phyloP scores from a whole-genome alignment of 805 yeast species.

The Yamadazyma philogaea region DNA sequence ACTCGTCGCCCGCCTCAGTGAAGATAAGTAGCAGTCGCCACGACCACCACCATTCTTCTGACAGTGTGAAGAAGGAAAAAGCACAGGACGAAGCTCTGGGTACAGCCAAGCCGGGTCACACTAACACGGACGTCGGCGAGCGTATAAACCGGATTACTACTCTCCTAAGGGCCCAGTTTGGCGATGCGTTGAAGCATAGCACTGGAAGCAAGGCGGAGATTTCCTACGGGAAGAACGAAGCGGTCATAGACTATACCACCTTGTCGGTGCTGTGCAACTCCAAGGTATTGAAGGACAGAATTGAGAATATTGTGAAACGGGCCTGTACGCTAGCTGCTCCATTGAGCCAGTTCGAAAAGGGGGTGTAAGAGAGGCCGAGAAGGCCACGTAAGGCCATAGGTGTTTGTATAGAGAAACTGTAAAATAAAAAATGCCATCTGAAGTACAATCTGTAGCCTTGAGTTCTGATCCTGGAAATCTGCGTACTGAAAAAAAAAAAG shows the following conservation, averaged over 20 bases:
- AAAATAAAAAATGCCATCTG: slow-evolving; percentile 4
- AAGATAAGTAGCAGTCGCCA: slow-evolving; percentile 70
- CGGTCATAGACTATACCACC: slow-evolving; percentile 60
- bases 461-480: too few relatives aligned
- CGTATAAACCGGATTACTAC: slow-evolving; percentile 51
- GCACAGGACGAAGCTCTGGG: not conserved
- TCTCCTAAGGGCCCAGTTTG: slow-evolving; percentile 81
- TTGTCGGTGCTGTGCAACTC: slow-evolving; percentile 70
- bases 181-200: slow-evolving; percentile 56
- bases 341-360: slow-evolving; percentile 46
- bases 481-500: not conserved
- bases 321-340: slow-evolving; percentile 86
- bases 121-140: slow-evolving; percentile 26
- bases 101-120: slow-evolving; percentile 22
- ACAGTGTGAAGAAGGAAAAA: slow-evolving; percentile 19
- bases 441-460: too few relatives aligned
- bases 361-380: slow-evolving; percentile 3
- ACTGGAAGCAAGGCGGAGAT: slow-evolving; percentile 53
- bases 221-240: slow-evolving; percentile 71
- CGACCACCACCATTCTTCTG: slow-evolving; percentile 30
- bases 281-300: slow-evolving; percentile 74
- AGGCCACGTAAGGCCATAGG: too few relatives aligned
- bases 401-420: not conserved
- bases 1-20: slow-evolving; percentile 92
- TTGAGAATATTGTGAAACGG: slow-evolving; percentile 73